Conservation (phyloP, 345 rosid genomes). For the Pistacia atlantica region DNA sequence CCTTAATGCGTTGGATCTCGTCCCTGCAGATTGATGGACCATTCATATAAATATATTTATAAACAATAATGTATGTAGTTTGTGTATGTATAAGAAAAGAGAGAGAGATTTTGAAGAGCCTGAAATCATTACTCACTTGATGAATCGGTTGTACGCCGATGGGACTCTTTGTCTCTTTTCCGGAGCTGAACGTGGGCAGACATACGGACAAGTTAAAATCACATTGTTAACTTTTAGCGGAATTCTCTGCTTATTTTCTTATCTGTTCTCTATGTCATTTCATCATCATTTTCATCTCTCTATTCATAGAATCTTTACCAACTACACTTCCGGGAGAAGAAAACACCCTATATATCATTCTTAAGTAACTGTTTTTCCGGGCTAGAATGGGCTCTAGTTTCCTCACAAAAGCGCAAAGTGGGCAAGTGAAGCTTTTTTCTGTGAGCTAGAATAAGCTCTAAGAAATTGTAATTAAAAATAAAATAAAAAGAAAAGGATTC, state of each 20-base stretch:
- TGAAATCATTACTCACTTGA: slow-evolving; percentile 47
- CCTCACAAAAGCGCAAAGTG: not conserved
- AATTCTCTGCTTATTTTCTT: not conserved
- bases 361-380: slow-evolving; percentile 17
- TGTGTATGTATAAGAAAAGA: not conserved
- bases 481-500: not conserved
- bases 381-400: not conserved
- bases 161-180: slow-evolving; percentile 70
- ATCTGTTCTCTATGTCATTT: slow-evolving; percentile 14
- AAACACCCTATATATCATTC: slow-evolving; percentile 11
- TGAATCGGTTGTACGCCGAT: slow-evolving; percentile 67
- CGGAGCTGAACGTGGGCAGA: slow-evolving; percentile 44
- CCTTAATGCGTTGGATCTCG: slow-evolving; percentile 69
- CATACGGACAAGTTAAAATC: slow-evolving; percentile 26
- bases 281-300: slow-evolving; percentile 26
- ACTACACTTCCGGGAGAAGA: slow-evolving; percentile 17
- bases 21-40: slow-evolving; percentile 41
- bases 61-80: not conserved
- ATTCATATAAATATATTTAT: not conserved
- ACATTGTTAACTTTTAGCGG: slow-evolving; percentile 19
- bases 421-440: not conserved
- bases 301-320: not conserved
- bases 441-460: not conserved
- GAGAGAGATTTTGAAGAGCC: not conserved
- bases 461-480: not conserved